Base-by-base conservation (phyloP, 139 green algal genomes). In the Micromonas pusilla region DNA sequence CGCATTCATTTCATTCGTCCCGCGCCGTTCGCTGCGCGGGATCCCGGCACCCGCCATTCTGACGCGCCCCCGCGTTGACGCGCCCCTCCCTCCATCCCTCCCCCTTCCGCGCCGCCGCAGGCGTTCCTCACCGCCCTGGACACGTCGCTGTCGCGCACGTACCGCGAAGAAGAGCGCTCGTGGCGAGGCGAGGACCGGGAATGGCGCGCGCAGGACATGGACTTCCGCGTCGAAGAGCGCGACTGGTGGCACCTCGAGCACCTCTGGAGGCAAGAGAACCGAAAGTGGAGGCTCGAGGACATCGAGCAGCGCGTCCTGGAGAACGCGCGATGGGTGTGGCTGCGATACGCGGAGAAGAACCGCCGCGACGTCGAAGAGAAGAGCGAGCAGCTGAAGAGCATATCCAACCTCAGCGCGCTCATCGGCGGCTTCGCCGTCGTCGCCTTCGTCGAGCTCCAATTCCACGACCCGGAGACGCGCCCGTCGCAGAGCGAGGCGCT, bases 371-470 rank as follows among this genome's bases (percentile, higher is more conserved):
- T 94, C 3, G 86, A 92, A 75, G 90, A 94, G 74, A 92, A 91
- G 78, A 79, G 77, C 13, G 90, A 93, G 82, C 90, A 93, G 83
- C 85, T 94, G 23, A 93, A 91, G 54, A 79, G 83, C 31, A 82
- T 93, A 3, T 88, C 82, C 21, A 88, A 87, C 39, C 76, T 94
- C 30, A 68, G 84, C 16, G 89, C 90, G 2, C 81, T 94, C 21
- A 87, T 94, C n/a, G 83, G 79, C 1, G 90, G 90, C n/a, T 94
- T 94, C 80, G 85, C 89, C 2, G 73, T 94, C 1, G 83, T 91
- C 28, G 79, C 83, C 28, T 87, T 91, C 68, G 71, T 87, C n/a
- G 84, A 91, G 81, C 83, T 91, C 37, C 60, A 83, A n/a, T 83
- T 90, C 38, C 54, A 89, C 32, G 62, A 82, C 3, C 38, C 37